Evolutionary conservation across 2,329 filamentous ascomycete species (phyloP).

Genomic region (Drechslerella coelobrocha): DNA sequence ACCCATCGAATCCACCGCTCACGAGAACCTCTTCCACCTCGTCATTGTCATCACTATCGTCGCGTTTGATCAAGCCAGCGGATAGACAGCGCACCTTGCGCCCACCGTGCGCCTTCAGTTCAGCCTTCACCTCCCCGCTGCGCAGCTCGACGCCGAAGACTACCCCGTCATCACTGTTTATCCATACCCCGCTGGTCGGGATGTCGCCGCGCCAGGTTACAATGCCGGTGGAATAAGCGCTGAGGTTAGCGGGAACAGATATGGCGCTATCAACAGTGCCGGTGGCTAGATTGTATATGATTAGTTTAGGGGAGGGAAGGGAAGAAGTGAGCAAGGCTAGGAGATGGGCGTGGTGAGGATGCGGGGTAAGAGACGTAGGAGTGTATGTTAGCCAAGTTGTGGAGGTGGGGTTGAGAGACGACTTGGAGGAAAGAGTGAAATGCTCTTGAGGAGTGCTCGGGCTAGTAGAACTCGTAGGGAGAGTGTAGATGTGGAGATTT

Average conservation of each 20-base stretch:
- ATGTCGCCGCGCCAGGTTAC: slow-evolving; percentile 67
- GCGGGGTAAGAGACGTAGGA: slow-evolving; percentile 65
- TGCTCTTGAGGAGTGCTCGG: background rate
- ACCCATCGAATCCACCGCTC: slow-evolving; percentile 71
- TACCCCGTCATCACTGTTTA: slow-evolving; percentile 70
- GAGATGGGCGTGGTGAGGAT: slow-evolving; percentile 64
- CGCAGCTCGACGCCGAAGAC: slow-evolving; percentile 67
- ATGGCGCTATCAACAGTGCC: slow-evolving; percentile 68
- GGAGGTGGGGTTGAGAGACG: slow-evolving; percentile 56
- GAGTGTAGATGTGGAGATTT: slow-evolving; percentile 27
- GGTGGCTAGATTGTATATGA: slow-evolving; percentile 67
- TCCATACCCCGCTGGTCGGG: slow-evolving; percentile 66
- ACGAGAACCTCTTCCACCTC: slow-evolving; percentile 63
- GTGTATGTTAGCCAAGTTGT: slow-evolving; percentile 71
- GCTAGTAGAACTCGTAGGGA: background rate
- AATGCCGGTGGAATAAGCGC: slow-evolving; percentile 69
- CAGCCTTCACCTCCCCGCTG: slow-evolving; percentile 65
- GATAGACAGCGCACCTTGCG: slow-evolving; percentile 58
- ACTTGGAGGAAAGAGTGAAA: slow-evolving; percentile 32
- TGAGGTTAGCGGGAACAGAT: slow-evolving; percentile 68
- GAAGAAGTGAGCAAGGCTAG: slow-evolving; percentile 68
- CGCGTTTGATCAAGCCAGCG: slow-evolving; percentile 67
- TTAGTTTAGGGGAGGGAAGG: slow-evolving; percentile 69
- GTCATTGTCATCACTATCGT: slow-evolving; percentile 57
- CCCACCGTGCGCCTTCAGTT: slow-evolving; percentile 64